Base-by-base conservation (phyloP, 164 flowering plant species). In the Stephania japonica region DNA sequence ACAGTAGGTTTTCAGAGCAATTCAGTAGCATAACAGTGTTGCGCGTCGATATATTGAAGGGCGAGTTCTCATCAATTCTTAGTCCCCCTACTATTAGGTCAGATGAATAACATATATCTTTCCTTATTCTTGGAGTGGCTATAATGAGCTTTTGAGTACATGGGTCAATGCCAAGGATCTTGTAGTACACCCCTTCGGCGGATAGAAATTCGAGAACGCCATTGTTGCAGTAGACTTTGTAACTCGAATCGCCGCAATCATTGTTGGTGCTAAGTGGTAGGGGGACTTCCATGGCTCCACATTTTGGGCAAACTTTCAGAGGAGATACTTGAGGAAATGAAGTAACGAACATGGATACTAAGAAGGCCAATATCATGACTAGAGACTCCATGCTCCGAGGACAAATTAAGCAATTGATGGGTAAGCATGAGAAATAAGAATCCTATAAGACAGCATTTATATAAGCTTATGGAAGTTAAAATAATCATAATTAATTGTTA, bases 21-120 rank as follows among this genome's bases (percentile, higher is more conserved):
- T 84, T 86, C 0, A 88, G 27, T 47, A 88, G 49, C 82, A 87
- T 79, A 5, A 88, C 90, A 1, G 90, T 88, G 80, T 88, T 86
- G 12, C 43, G 81, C 4, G 80, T 67, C 2, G 90, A 88, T 61
- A 88, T 79, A 77, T 85, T 87, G 79, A 88, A 88, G 9, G 90
- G 87, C 25, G 81, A 82, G 68, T 68, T 70, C 16, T 84, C 86
- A 10, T 83, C 84, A 1, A 86, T 76, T 70, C 11, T 76, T 5
- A 88, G 56, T 13, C 92, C 90, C 65, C 85, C 86, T 6, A 70
- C 67, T 21, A 47, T 1, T 10, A 88, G 79, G 75, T 87, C 89
- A 62, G 87, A 78, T 43, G 92, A 83, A 27, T 72, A 75, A 41
- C 92, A 87, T 0, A 71, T 76, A 77, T 76, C 66, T 62, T 75